Base-by-base conservation (phyloP, 495 filamentous ascomycete species). In the Aspergillus cavernicola region DNA sequence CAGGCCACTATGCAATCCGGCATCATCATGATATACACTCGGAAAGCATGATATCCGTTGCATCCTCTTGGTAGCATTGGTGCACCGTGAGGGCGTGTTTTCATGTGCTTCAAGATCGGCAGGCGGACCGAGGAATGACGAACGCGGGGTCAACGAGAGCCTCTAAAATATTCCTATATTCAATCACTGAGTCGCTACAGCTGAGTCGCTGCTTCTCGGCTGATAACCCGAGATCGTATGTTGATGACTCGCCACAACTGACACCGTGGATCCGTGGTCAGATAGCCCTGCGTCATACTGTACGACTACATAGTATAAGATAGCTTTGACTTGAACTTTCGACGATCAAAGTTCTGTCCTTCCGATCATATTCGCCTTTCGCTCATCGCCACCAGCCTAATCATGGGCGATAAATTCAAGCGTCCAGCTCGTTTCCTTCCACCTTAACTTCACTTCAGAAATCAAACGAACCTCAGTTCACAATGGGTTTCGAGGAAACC, bases 51-150 rank as follows among this genome's bases (percentile, higher is more conserved):
- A n/a, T 20, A 40, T 22, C 37, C 13, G 11, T 6, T 42, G 22
- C 12, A 42, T 33, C 28, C 6, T 20, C 4, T 19, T 10, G 10
- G 12, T 6, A 2, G 3, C 10, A 16, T 33, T 42, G 22, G 22
- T 26, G 39, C 4, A 40, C 11, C 7, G 38, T 8, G 18, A 20
- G 15, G 38, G 39, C 22, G 18, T 13, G 28, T 35, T 45, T 31
- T 33, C 43, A 46, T 46, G 43, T 46, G 43, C 28, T 31, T 6
- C 26, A 31, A 29, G 43, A 46, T 46, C 43, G 28, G 29, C 29
- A 24, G 13, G 43, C 43, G 43, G 43, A 46, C 43, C 43, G 43
- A 46, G 43, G 43, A 46, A 46, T 33, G 24, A 44, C 24, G 11
- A 31, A 9, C 37, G 37, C 37, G 37, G 37, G 37, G 18, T 10